A percentile compares a stretch with the other conserved stretches of the same genome.
phyloP scores from a whole-genome alignment of 306 rosid species.

The Styphnolobium japonicum region DNA sequence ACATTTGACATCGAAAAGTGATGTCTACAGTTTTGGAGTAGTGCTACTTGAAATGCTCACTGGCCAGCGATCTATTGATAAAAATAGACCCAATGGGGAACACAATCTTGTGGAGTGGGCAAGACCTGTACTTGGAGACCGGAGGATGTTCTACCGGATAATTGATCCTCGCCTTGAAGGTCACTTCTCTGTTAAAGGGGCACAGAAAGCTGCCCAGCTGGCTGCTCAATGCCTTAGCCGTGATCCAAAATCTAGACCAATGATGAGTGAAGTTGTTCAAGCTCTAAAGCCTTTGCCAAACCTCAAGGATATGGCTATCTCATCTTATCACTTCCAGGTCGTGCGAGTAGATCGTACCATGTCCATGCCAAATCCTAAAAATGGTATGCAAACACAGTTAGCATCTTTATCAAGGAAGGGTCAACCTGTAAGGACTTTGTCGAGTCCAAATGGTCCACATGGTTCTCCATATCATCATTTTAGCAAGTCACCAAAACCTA shows the following conservation, averaged over 20 bases:
- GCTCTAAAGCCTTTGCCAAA: slow-evolving; percentile 70
- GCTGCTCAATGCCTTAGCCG: slow-evolving; percentile 86
- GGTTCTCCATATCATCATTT: slow-evolving; percentile 60
- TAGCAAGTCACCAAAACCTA: slow-evolving; percentile 54
- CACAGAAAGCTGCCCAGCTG: slow-evolving; percentile 70
- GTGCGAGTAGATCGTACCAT: slow-evolving; percentile 67
- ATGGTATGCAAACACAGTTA: slow-evolving; percentile 53
- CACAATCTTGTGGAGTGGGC: slow-evolving; percentile 97
- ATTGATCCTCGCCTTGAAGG: slow-evolving; percentile 94
- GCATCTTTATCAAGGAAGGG: slow-evolving; percentile 60
- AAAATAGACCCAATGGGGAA: slow-evolving; percentile 92
- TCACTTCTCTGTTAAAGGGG: slow-evolving; percentile 87
- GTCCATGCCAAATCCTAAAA: slow-evolving; percentile 59
- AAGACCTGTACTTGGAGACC: slow-evolving; percentile 71
- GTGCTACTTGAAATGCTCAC: slow-evolving; percentile 92
- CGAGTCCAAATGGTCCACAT: slow-evolving; percentile 58
- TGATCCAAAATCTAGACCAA: slow-evolving; percentile 86
- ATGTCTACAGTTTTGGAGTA: slow-evolving; percentile 95
- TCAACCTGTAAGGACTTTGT: slow-evolving; percentile 67
- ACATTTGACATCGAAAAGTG: slow-evolving; percentile 89
- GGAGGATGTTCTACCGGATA: slow-evolving; percentile 67
- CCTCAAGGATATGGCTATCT: slow-evolving; percentile 90
- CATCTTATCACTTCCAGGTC: slow-evolving; percentile 67
- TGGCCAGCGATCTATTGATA: slow-evolving; percentile 88
- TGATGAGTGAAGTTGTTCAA: slow-evolving; percentile 79